Conservation (phyloP, 305 asterid species). For the Solanum hybrid region DNA sequence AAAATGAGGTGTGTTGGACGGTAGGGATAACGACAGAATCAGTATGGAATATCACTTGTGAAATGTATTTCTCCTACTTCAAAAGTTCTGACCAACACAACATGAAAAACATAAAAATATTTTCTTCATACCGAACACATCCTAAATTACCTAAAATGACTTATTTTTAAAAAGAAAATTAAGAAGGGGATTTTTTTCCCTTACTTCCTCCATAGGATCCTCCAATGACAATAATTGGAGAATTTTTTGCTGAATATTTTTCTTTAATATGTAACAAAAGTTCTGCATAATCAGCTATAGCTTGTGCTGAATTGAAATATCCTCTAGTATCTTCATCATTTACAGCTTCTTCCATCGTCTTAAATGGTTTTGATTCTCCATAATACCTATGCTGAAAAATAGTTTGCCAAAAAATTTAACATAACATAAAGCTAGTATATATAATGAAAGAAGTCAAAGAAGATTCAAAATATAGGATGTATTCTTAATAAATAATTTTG, state of each 20-base stretch:
- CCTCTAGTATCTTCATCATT: slow-evolving; percentile 32
- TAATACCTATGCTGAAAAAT: slow-evolving; percentile 45
- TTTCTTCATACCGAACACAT: not conserved
- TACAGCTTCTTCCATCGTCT: slow-evolving; percentile 35
- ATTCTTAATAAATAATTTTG: not conserved
- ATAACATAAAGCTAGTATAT: not conserved
- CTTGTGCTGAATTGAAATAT: slow-evolving; percentile 65
- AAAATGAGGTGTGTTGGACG: not conserved
- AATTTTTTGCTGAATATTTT: slow-evolving; percentile 26
- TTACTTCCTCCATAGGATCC: slow-evolving; percentile 75
- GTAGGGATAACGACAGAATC: not conserved
- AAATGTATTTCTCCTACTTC: not conserved
- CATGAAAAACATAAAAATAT: not conserved
- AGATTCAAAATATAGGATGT: not conserved
- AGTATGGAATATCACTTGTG: not conserved
- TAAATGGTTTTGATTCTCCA: slow-evolving; percentile 53
- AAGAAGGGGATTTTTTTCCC: not conserved
- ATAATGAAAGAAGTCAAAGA: not conserved
- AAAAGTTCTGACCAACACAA: not conserved
- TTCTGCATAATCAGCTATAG: slow-evolving; percentile 67
- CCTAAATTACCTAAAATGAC: not conserved
- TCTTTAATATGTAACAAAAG: slow-evolving; percentile 40
- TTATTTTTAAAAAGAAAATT: too few relatives aligned
- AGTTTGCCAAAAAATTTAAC: not conserved
- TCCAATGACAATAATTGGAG: slow-evolving; percentile 55